Base-by-base conservation (phyloP, 192 early-diverging fungal species). In the Coemansia nantahalensis region DNA sequence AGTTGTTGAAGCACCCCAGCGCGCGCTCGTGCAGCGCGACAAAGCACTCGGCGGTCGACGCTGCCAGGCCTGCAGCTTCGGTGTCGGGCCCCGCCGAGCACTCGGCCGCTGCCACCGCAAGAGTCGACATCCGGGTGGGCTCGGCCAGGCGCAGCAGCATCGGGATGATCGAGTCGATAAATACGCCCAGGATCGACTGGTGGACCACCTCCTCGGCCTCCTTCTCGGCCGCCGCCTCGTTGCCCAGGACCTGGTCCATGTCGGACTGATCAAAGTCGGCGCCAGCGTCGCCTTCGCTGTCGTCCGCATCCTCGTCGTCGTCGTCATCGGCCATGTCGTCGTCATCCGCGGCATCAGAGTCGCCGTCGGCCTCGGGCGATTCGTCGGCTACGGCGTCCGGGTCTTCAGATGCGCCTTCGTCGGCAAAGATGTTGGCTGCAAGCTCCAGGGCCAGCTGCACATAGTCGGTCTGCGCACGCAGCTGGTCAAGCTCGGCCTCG, bases 341-440 rank as follows among this genome's bases (percentile, higher is more conserved):
- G 3, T 47, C 45, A 39, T 82, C 77, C 4, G 69, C 68, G 7
- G 74, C 77, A 38, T 71, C 56, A 36, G 52, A 18, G 2, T 39
- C 54, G 9, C 51, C 34, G 15, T 32, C 38, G 12, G 33, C 15
- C 9, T 40, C 30, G 2, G 45, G 32, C 26, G n/a, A n/a, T n/a
- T 35, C 38, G 18, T 46, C 38, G 13, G 22, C 17, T 16, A n/a
- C n/a, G n/a, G n/a, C n/a, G n/a, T 33, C 65, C 6, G 54, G 45
- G 28, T 61, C 59, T 9, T 63, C 65, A 2, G 41, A 42, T 0
- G 72, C 56, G 13, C 72, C 62, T 5, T 84, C 85, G 47, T 89
- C 84, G 7, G 83, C 81, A 54, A 85, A 92, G 37, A 93, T 82
- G 51, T 90, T 91, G 39, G 92, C 82, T 4, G 93, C 74, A 22